Conservation (phyloP, 2,329 filamentous ascomycete species). For the Hypocrella siamensis region DNA sequence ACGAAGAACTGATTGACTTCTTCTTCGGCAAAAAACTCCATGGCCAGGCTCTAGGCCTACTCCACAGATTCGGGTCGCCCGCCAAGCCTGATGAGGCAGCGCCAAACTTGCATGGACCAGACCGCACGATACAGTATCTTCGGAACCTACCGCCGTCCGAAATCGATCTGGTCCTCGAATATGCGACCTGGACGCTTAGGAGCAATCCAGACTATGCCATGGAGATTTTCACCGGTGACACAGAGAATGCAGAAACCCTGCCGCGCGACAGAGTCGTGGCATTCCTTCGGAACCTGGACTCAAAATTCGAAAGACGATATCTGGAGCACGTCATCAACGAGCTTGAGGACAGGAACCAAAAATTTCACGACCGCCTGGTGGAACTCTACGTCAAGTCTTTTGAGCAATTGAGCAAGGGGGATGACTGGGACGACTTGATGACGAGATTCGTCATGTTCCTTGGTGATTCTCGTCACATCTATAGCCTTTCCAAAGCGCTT, state of each 20-base stretch:
- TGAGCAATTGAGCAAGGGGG: constrained; percentile 23
- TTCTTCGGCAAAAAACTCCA: constrained; percentile 92
- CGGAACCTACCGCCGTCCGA: constrained; percentile 75
- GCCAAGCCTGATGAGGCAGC: constrained; percentile 32
- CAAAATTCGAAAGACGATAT: constrained; percentile 61
- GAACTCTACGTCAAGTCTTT: constrained; percentile 50
- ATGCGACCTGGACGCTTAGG: constrained; percentile 73
- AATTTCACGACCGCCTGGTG: constrained; percentile 75
- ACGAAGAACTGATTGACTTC: constrained; percentile 93
- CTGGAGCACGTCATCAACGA: constrained; percentile 84
- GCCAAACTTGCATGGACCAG: constrained; percentile 57
- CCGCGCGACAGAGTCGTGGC: constrained; percentile 60
- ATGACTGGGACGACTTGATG: constrained; percentile 42
- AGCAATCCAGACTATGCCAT: constrained; percentile 62
- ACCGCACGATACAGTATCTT: constrained; percentile 76
- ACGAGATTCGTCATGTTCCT: constrained; percentile 60
- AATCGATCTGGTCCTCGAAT: constrained; percentile 83
- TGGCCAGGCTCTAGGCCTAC: constrained; percentile 65
- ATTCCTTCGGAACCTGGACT: constrained; percentile 58
- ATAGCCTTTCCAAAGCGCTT: constrained; percentile 67
- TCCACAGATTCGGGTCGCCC: constrained; percentile 63
- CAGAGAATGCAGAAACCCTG: constrained; percentile 83
- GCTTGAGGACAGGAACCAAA: constrained; percentile 66
- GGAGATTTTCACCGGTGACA: constrained; percentile 87
- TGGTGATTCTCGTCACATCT: constrained; percentile 53